Percentiles rank a stretch among this genome's conserved stretches.
Conservation (phyloP, 495 filamentous ascomycete genomes). For the Aspergillus biplanus region DNA sequence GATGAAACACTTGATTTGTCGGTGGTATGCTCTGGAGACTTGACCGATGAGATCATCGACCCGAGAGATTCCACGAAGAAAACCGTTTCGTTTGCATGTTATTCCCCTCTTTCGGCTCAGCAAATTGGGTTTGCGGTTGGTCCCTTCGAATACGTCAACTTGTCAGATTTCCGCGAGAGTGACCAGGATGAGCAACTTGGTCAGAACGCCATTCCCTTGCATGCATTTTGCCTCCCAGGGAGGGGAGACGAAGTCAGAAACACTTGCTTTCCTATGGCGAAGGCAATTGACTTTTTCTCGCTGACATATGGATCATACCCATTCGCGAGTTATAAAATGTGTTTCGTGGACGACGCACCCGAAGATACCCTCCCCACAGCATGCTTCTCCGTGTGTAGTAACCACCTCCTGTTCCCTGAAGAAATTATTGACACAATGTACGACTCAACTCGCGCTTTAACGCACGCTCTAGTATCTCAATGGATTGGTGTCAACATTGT, state of each 20-base stretch:
- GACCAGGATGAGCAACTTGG: slow-evolving; percentile 90
- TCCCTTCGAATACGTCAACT: slow-evolving; percentile 90
- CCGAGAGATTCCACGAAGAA: slow-evolving; percentile 75
- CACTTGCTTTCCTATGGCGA: slow-evolving; percentile 75
- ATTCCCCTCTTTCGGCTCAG: slow-evolving; percentile 72
- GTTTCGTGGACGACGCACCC: slow-evolving; percentile 87
- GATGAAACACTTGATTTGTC: slow-evolving; percentile 85
- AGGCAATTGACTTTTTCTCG: slow-evolving; percentile 84
- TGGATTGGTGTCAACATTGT: slow-evolving; percentile 92
- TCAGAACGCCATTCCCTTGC: slow-evolving; percentile 76
- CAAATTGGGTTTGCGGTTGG: slow-evolving; percentile 92
- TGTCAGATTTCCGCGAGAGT: slow-evolving; percentile 85
- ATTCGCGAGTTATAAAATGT: slow-evolving; percentile 84
- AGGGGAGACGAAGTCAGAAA: slow-evolving; percentile 78
- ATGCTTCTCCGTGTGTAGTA: slow-evolving; percentile 86
- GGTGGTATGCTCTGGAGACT: slow-evolving; percentile 86
- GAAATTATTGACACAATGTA: slow-evolving; percentile 82
- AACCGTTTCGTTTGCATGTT: slow-evolving; percentile 76
- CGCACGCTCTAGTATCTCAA: slow-evolving; percentile 86
- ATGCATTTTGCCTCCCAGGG: slow-evolving; percentile 88
- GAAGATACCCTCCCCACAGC: slow-evolving; percentile 75
- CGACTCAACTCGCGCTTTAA: slow-evolving; percentile 72
- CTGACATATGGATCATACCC: slow-evolving; percentile 84
- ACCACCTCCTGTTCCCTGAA: slow-evolving; percentile 77
- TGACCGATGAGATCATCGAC: slow-evolving; percentile 80